Evolutionary conservation across 441 rosid species (phyloP).

Genomic region (Jatropha multifida): DNA sequence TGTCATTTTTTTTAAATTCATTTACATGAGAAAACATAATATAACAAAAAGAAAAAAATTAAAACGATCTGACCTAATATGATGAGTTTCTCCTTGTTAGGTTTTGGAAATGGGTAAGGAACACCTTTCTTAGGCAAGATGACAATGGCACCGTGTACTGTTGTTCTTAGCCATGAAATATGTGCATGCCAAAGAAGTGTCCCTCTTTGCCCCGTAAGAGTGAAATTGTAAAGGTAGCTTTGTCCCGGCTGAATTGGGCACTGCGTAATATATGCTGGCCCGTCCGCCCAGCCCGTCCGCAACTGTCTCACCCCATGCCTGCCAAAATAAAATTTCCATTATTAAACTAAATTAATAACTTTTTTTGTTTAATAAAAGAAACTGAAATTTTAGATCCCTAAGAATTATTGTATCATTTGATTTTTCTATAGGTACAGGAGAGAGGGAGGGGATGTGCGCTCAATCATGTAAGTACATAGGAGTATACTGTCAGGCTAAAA

Average conservation of each 20-base stretch:
- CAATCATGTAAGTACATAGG: no score
- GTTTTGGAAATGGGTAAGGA: constrained; percentile 79
- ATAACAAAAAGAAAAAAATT: neutral
- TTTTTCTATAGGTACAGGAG: no score
- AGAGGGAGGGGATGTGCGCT: no score
- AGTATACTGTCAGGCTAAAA: no score
- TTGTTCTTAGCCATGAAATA: constrained; percentile 80
- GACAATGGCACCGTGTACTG: constrained; percentile 72
- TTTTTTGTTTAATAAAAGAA: neutral
- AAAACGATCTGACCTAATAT: constrained; percentile 40
- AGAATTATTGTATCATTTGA: no score
- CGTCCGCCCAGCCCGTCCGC: constrained; percentile 88
- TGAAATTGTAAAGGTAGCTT: constrained; percentile 70
- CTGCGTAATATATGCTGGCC: constrained; percentile 86
- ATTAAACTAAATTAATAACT: no score
- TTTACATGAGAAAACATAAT: neutral
- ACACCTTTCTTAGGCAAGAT: constrained; percentile 75
- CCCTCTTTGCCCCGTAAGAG: constrained; percentile 81
- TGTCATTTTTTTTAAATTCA: no score
- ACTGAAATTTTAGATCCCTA: no score
- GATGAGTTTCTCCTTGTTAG: constrained; percentile 61
- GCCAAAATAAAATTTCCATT: neutral
- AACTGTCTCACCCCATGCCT: constrained; percentile 87
- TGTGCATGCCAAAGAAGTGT: constrained; percentile 94
- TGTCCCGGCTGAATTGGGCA: constrained; percentile 82